Conservation (phyloP, 192 early-diverging fungal genomes). For the Rhizophagus sp. region DNA sequence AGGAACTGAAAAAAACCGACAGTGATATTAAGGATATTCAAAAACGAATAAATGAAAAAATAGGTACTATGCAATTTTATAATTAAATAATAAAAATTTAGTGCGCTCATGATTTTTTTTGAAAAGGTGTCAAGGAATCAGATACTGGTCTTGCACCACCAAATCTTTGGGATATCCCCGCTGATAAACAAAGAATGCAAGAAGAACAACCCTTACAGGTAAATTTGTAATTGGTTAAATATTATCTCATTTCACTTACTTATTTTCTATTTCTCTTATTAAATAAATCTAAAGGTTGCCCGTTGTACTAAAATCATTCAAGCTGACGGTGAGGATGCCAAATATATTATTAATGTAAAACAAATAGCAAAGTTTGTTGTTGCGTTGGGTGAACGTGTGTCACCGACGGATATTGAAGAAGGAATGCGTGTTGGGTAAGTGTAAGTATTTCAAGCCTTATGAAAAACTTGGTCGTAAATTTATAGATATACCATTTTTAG, state of each 20-base stretch:
- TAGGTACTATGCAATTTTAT: constrained; percentile 56
- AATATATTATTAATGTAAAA: constrained; percentile 99
- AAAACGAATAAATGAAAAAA: constrained; percentile 98
- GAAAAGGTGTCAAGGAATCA: constrained; percentile 91
- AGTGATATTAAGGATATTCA: constrained; percentile 96
- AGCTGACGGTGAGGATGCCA: constrained; percentile 85
- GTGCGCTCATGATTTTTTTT: background rate
- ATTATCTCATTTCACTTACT: background rate
- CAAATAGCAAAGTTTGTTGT: constrained; percentile 99
- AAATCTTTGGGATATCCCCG: constrained; percentile 98
- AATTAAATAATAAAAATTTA: background rate
- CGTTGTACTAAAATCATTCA: constrained; percentile 99
- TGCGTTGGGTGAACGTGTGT: constrained; percentile 91
- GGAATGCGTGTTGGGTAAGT: constrained; percentile 95
- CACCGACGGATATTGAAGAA: constrained; percentile 99
- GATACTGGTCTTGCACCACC: constrained; percentile 98
- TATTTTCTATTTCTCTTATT: too few relatives aligned
- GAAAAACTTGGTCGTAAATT: constrained; percentile 2
- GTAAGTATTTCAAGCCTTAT: background rate
- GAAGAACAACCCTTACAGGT: constrained; percentile 94
- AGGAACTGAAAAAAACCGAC: constrained; percentile 92
- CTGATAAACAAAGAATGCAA: constrained; percentile 96
- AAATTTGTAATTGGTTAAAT: background rate
- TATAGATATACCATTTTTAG: constrained; percentile 42
- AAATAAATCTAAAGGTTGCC: constrained; percentile 66